Base-by-base conservation (phyloP, 2,329 filamentous ascomycete species). In the Neophaeococcomyces mojaviensis region DNA sequence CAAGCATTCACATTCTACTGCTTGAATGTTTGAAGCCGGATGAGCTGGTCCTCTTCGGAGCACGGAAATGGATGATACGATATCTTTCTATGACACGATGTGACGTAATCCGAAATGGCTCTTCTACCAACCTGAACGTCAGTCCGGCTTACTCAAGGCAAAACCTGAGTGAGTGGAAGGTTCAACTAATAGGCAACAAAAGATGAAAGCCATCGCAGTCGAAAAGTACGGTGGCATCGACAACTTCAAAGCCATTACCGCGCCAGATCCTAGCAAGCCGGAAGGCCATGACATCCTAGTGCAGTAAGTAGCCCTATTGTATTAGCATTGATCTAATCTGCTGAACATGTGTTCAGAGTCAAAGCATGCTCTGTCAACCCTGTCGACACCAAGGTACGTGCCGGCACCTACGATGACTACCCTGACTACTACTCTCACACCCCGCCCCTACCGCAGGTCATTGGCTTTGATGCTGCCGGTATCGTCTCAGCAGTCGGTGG, bases 361-460 rank as follows among this genome's bases (percentile, higher is more conserved):
- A 46, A 46, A 34, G 44, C 35, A 4, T 39, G 35, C 69, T 62
- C 64, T 59, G 59, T 68, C 46, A 69, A 68, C 22, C 65, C 67
- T 1, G 62, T 69, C 44, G 66, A 69, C 50, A 62, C 61, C 46
- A 69, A 68, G 46, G 55, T 62, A 42, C 58, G 61, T 10, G 53
- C 45, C 10, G 60, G 59, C 19, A 57, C 53, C 9, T 68, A 67
- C 50, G 65, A 68, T 24, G 64, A 67, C 49, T 61, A 53, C 15
- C 57, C 58, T 15, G 63, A 66, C 47, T 68, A 64, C 55, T 68
- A 64, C 51, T 53, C 62, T 10, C 59, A 57, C 24, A 57, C 55
- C 4, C 44, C 35, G 8, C 12, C 20, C 5, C 42, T 37, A 3
- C 20, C 37, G 4, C 20, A 39, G n/a, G 15, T 39, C 12, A 39